Base-by-base conservation (phyloP, 2,329 filamentous ascomycete species). In the Colletotrichum abscissum region DNA sequence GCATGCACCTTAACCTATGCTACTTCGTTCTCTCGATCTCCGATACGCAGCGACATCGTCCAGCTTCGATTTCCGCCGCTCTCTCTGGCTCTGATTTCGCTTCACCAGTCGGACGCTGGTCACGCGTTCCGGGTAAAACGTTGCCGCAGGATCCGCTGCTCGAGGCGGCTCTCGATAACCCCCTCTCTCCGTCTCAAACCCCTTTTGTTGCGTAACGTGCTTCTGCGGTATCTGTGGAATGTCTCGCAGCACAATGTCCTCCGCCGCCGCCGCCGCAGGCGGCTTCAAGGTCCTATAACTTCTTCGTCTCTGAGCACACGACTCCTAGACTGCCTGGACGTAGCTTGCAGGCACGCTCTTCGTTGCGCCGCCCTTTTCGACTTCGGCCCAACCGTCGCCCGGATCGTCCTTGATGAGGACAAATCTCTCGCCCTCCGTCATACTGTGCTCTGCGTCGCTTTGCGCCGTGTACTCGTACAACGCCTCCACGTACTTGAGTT, bases 351-450 rank as follows among this genome's bases (percentile, higher is more conserved):
- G 97, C 67, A 99, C 97, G 81, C 95, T 98, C 80, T 92, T 95
- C 62, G 92, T 94, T 54, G 92, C 86, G 1, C 95, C 95, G 22
- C 94, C 95, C 82, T 94, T 95, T 85, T 98, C 97, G 22, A 99
- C 97, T 85, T 98, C 97, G 33, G 92, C 94, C 97, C 97, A 99
- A 0, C 97, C 97, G 84, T 98, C 97, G 1, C 97, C 97, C 0
- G 92, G 89, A 80, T 98, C 96, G 69, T 94, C 92, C 78, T 92
- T 95, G 74, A 98, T 91, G 38, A 99, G 86, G 52, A 99, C 95
- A 79, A 99, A 97, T 64, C 92, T 90, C 83, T 99, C 97, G 1
- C 97, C 97, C 82, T 97, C 96, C 1, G 82, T 81, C 94, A 99
- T 99, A 79, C 89, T 95, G 82, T 96, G 95, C 84, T 99, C 97